Evolutionary conservation across 78 protist genomes (phyloP), one percentile per base, ranked within the genome.

Genomic region (Protostelium mycophagum): DNA sequence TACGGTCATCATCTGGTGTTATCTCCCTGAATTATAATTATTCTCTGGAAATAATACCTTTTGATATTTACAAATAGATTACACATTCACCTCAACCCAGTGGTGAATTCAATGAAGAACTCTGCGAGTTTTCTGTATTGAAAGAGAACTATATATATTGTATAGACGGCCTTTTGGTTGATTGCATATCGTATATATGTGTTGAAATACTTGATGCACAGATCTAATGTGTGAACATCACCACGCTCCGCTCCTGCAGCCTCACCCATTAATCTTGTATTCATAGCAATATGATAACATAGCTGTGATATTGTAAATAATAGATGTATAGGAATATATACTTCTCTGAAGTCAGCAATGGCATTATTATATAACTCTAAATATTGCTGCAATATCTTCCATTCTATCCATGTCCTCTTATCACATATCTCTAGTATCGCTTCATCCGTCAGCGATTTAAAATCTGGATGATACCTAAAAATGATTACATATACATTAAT

Each of bases 161-260:
- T 36, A 34, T 36, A 29, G 35, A 9, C 37, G 39, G 28, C 37
- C 63, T 31, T n/a, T 28, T 35, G 88, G 37, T 86, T 86, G 88
- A 86, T 86, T 35, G 84, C 63, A 28, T 29, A n/a, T 29, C 88
- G 1, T 23, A 86, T 29, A n/a, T 38, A 86, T 34, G 88, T 86
- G 88, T 86, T 86, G 88, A 86, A 86, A 36, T 35, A 86, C 88
- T 86, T 86, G 39, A 86, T 86, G 88, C 84, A 86, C 37, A 86
- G 88, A 39, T 86, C 88, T 23, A 86, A 1, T n/a, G 63, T 29
- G 63, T 86, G 39, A 28, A 38, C 35, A 23, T 86, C 37, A n/a
- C 1, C 1, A 9, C 37, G 1, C 35, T n/a, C 63, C 35, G 88
- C 88, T 25, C 73, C 73, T 10, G 88, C 88, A 25, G 88, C 31